Percentiles rank a stretch among this genome's conserved stretches.
Conservation (phyloP, 352 stramenopile genomes). For the Globisporangium recalcitrans region DNA sequence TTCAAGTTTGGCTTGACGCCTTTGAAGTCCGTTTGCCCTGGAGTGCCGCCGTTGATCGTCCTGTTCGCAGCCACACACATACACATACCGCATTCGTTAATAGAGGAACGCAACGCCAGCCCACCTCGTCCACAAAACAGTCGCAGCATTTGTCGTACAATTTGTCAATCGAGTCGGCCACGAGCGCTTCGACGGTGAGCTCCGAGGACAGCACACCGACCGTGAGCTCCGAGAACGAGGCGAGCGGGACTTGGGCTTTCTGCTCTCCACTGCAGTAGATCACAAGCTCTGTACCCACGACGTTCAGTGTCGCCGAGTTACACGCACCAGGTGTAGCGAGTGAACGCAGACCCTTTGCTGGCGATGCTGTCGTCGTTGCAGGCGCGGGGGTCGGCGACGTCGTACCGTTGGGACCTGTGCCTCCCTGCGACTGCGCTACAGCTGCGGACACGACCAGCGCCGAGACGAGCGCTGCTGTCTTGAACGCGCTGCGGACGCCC, state of each 20-base stretch:
- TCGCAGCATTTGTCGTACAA: background rate
- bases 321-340: background rate
- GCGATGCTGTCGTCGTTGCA: background rate
- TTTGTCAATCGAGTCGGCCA: background rate
- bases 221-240: constrained; percentile 1
- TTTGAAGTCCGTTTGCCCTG: background rate
- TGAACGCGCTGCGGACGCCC: background rate
- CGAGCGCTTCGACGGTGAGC: constrained; percentile 2
- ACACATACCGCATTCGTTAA: too few species aligned
- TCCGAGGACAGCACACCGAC: constrained; percentile 7
- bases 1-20: background rate
- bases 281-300: background rate
- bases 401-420: too few species aligned
- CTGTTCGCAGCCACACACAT: background rate
- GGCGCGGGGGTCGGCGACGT: background rate
- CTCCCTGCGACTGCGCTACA: background rate
- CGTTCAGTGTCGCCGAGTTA: background rate
- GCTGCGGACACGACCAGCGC: background rate
- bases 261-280: background rate
- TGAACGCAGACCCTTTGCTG: background rate
- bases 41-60: constrained; percentile 5
- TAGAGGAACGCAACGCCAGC: too few species aligned
- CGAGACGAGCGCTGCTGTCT: background rate
- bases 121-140: background rate
- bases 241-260: background rate